These are phyloP conservation scores for Cerioporus squamosus DNA, from an alignment of 1,284 basidiomycete genomes.

Conservation along the genomic window DNA sequence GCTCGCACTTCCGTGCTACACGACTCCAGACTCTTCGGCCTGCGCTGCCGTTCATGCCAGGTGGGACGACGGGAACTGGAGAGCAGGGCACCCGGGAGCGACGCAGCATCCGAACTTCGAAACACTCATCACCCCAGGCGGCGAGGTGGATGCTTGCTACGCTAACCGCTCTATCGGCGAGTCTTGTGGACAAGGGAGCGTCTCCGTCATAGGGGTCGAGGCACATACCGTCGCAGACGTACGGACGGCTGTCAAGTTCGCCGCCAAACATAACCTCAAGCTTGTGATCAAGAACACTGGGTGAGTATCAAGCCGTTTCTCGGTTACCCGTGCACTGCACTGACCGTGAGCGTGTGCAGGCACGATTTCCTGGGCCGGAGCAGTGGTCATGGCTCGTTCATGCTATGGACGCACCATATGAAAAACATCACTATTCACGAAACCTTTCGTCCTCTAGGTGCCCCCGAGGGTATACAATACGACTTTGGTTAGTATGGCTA, in stretches of 20 bases:
- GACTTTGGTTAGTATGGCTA: no score
- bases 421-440: conserved; percentile 26
- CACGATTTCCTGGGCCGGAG: conserved; percentile 28
- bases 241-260: conserved; percentile 45
- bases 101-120: conserved; percentile 45
- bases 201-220: conserved; percentile 47
- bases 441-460: conserved; percentile 21
- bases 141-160: conserved; percentile 45
- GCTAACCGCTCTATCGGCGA: conserved; percentile 40
- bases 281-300: conserved; percentile 53
- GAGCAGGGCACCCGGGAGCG: conserved; percentile 42
- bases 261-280: conserved; percentile 42
- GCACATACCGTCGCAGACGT: conserved; percentile 39
- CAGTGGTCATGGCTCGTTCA: conserved; percentile 18
- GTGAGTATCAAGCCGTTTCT: conserved; percentile 22
- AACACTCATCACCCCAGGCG: conserved; percentile 40
- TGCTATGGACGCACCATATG: conserved; percentile 28
- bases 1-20: conserved; percentile 42
- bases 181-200: conserved; percentile 44
- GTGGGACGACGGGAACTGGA: conserved; percentile 40
- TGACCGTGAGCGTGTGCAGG: conserved; percentile 21
- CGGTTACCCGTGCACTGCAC: background rate
- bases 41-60: background rate
- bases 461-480: no score
- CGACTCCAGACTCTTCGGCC: conserved; percentile 33